Evolutionary conservation across 352 stramenopile genomes (phyloP).

Genomic region (Achlya hypogyna): DNA sequence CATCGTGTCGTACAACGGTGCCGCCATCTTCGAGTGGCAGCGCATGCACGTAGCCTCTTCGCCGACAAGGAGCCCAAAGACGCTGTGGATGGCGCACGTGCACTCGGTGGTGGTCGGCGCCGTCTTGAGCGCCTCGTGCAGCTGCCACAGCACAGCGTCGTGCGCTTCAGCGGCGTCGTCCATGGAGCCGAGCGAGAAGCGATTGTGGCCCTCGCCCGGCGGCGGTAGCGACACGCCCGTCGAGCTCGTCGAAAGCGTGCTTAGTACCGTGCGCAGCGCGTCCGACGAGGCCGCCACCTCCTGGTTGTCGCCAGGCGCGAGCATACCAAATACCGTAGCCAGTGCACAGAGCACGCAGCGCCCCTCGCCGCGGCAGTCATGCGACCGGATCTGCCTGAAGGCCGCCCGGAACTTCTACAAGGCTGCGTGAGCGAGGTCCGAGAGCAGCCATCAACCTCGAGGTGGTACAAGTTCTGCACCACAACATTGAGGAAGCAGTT

Average conservation of each 20-base stretch:
- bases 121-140: slow-evolving; percentile 5
- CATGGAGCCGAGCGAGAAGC: slow-evolving; percentile 11
- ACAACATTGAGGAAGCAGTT: slow-evolving; percentile 21
- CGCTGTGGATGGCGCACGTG: slow-evolving; percentile 2
- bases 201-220: neutral
- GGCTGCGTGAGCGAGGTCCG: neutral
- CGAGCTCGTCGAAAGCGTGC: slow-evolving; percentile 3
- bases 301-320: neutral
- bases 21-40: slow-evolving; percentile 3
- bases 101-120: neutral
- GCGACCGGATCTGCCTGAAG: neutral
- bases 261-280: slow-evolving; percentile 8
- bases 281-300: neutral
- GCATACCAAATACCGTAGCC: neutral
- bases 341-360: slow-evolving; percentile 12
- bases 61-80: slow-evolving; percentile 16
- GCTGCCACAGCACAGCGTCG: slow-evolving; percentile 8
- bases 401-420: slow-evolving; percentile 5
- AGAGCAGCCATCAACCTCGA: neutral
- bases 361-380: slow-evolving; percentile 5
- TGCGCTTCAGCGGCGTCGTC: slow-evolving; percentile 19
- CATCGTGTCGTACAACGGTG: slow-evolving; percentile 16
- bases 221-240: neutral
- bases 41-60: slow-evolving; percentile 10
- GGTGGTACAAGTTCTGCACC: slow-evolving; percentile 13